These are phyloP conservation scores for Verticillium nubilum DNA, from an alignment of 2,329 filamentous ascomycete genomes.

Conservation along the genomic window DNA sequence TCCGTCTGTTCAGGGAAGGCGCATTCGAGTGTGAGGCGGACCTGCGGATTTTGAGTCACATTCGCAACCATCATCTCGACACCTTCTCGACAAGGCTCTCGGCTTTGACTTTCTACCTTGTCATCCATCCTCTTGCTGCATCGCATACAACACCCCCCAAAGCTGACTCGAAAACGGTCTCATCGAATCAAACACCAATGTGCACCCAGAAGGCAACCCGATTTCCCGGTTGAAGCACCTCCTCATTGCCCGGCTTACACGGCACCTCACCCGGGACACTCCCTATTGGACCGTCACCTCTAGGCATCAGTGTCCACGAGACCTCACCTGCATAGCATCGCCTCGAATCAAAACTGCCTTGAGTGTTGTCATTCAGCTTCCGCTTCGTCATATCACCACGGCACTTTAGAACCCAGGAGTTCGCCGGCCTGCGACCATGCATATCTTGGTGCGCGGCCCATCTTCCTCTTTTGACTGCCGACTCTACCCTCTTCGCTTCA, in stretches of 20 bases:
- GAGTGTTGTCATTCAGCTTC: neutral
- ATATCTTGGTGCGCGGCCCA: slow-evolving; percentile 2
- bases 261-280: neutral
- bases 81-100: neutral
- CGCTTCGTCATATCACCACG: neutral
- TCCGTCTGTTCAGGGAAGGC: neutral
- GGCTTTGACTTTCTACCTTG: neutral
- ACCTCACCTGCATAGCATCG: neutral
- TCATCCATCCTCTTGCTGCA: neutral
- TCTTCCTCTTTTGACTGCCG: neutral
- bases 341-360: neutral
- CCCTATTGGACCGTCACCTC: neutral
- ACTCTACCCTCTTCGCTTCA: neutral
- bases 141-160: neutral
- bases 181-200: neutral
- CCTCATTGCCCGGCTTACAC: neutral
- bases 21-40: neutral
- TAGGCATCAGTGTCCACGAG: slow-evolving; percentile 1
- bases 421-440: neutral
- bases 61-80: neutral
- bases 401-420: neutral
- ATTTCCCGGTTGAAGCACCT: neutral
- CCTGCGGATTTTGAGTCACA: neutral
- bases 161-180: neutral
- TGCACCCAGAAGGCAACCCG: neutral